A percentile compares a stretch with the other conserved stretches of the same genome.
These are phyloP conservation scores for Chenopodium suecicum DNA, from an alignment of 148 eudicot species.

Conservation along the genomic window DNA sequence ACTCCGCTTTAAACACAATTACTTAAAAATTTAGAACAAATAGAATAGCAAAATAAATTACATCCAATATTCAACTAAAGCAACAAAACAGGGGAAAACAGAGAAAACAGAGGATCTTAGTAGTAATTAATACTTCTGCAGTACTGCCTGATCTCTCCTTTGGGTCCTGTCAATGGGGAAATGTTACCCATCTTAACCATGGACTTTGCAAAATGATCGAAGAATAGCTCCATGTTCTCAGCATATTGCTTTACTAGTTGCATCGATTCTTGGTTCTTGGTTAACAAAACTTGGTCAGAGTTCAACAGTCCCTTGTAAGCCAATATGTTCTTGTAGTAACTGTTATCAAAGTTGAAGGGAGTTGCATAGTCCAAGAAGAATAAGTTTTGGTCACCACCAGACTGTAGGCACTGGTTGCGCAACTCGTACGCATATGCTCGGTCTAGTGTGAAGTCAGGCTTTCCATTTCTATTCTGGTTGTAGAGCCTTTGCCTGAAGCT, in stretches of 20 bases:
- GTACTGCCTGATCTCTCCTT: constrained; percentile 66
- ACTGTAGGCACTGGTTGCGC: constrained; percentile 55
- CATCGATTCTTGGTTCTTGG: constrained; percentile 33
- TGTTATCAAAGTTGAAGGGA: constrained; percentile 51
- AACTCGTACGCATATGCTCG: constrained; percentile 51
- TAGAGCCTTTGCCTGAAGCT: constrained; percentile 88
- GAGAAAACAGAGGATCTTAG: constrained; percentile 7
- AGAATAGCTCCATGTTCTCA: constrained; percentile 46
- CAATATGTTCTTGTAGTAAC: constrained; percentile 50
- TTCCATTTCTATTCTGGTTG: constrained; percentile 62
- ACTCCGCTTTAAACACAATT: too few species aligned
- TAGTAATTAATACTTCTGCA: constrained; percentile 60
- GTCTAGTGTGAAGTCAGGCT: constrained; percentile 52
- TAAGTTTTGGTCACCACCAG: constrained; percentile 78
- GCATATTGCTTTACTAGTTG: constrained; percentile 53
- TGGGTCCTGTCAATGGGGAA: constrained; percentile 57
- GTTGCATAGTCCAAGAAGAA: constrained; percentile 44
- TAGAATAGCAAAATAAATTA: too few species aligned
- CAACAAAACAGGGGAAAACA: not conserved
- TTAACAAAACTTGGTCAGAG: constrained; percentile 51
- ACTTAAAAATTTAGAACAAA: not conserved
- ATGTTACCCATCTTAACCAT: constrained; percentile 77
- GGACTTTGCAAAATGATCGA: constrained; percentile 70
- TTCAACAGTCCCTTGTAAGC: constrained; percentile 45
- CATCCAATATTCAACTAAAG: not conserved